Percentiles rank a stretch among this genome's conserved stretches.
Conservation (phyloP, 192 early-diverging fungal species). For the Backusella macrospora region DNA sequence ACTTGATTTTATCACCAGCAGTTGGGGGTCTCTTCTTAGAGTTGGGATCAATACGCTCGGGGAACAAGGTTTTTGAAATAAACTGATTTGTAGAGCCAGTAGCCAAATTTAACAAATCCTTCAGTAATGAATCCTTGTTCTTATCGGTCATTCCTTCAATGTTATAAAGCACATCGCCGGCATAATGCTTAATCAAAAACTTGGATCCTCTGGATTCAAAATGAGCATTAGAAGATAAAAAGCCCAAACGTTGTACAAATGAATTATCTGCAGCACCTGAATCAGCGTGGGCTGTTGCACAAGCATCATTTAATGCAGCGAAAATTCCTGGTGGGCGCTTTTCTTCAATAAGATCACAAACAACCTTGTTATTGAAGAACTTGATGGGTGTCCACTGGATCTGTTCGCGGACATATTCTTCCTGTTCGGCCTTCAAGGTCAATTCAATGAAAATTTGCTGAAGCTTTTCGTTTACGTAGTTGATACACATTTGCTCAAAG, state of each 20-base stretch:
- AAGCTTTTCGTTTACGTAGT: slow-evolving; percentile 96
- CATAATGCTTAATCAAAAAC: slow-evolving; percentile 93
- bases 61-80: slow-evolving; percentile 76
- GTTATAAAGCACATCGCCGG: slow-evolving; percentile 93
- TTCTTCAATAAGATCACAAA: slow-evolving; percentile 97
- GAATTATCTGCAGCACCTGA: slow-evolving; percentile 76
- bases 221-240: slow-evolving; percentile 71
- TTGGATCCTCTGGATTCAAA: slow-evolving; percentile 71
- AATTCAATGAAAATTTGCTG: slow-evolving; percentile 99
- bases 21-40: slow-evolving; percentile 98
- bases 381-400: slow-evolving; percentile 99
- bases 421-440: slow-evolving; percentile 97
- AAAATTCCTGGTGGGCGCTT: slow-evolving; percentile 93
- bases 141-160: slow-evolving; percentile 95
- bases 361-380: slow-evolving; percentile 99
- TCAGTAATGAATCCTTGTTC: slow-evolving; percentile 95
- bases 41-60: slow-evolving; percentile 85
- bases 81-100: slow-evolving; percentile 80
- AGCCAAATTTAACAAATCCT: slow-evolving; percentile 89
- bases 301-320: slow-evolving; percentile 95
- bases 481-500: slow-evolving; percentile 99
- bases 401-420: slow-evolving; percentile 94
- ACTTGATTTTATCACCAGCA: slow-evolving; percentile 95
- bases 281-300: slow-evolving; percentile 96
- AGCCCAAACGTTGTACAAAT: slow-evolving; percentile 68